A percentile compares a stretch with the other conserved stretches of the same genome.
Conservation (phyloP, 169 alveolate genomes). For the Plasmodium ovale region DNA sequence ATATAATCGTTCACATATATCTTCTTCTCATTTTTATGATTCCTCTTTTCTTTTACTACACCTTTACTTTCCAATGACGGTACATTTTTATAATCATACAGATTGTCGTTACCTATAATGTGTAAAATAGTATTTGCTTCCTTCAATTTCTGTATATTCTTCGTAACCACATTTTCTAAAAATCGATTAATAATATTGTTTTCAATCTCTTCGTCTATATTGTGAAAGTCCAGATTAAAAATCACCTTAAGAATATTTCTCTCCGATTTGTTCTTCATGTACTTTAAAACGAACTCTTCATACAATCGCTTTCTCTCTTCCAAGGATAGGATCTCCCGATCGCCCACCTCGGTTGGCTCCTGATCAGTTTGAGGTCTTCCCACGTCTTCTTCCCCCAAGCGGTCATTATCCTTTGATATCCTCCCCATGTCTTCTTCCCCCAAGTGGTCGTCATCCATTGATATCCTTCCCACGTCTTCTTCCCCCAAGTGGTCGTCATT, state of each 20-base stretch:
- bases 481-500: neutral
- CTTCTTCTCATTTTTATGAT: slow-evolving; percentile 2
- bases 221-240: slow-evolving; percentile 37
- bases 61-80: neutral
- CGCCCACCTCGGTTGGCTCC: slow-evolving; percentile 17
- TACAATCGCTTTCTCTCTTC: slow-evolving; percentile 32
- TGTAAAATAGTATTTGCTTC: slow-evolving; percentile 1
- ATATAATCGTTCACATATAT: neutral
- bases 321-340: neutral
- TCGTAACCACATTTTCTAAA: slow-evolving; percentile 63
- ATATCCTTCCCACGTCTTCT: neutral
- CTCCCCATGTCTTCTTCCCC: too few relatives aligned
- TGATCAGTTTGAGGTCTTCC: neutral
- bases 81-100: slow-evolving; percentile 46
- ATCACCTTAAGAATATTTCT: slow-evolving; percentile 43
- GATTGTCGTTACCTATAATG: slow-evolving; percentile 37
- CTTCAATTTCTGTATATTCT: slow-evolving; percentile 3
- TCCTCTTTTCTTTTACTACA: slow-evolving; percentile 14
- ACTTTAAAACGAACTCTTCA: slow-evolving; percentile 69
- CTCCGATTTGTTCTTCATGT: slow-evolving; percentile 59
- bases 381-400: neutral
- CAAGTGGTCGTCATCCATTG: neutral
- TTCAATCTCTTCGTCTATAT: slow-evolving; percentile 50
- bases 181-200: slow-evolving; percentile 53
- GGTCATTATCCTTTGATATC: too few relatives aligned